Evolutionary conservation across 306 rosid genomes (phyloP).

Genomic region (Pyrus pyrifolia): DNA sequence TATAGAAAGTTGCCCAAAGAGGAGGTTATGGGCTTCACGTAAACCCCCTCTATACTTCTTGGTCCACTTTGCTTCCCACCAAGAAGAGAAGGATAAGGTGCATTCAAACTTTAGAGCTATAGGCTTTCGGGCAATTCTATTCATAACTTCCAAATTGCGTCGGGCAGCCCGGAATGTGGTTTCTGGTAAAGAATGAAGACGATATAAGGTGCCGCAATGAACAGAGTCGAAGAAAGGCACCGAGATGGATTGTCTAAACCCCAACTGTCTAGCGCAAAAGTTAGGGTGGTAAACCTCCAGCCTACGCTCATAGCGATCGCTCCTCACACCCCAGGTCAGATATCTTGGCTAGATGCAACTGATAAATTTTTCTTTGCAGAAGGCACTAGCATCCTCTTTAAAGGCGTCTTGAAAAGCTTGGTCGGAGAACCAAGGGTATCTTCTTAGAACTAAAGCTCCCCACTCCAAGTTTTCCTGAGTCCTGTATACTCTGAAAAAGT

Average conservation of each 20-base stretch:
- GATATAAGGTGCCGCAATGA: rapidly evolving
- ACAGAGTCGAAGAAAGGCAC: rapidly evolving
- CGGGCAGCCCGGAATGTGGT: rapidly evolving
- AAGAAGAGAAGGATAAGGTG: rapidly evolving
- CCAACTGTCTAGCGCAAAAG: rapidly evolving
- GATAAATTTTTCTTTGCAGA: rapidly evolving
- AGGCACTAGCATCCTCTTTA: rapidly evolving
- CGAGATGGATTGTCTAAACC: too few relatives aligned
- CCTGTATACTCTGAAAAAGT: too few relatives aligned
- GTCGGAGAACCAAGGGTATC: too few relatives aligned
- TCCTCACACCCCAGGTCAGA: rapidly evolving
- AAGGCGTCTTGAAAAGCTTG: too few relatives aligned
- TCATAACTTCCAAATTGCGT: rapidly evolving
- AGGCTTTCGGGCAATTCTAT: rapidly evolving
- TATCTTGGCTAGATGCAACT: rapidly evolving
- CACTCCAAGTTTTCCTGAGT: too few relatives aligned
- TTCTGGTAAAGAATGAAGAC: rapidly evolving
- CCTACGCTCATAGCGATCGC: rapidly evolving
- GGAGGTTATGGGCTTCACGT: rapidly evolving
- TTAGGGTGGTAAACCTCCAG: rapidly evolving
- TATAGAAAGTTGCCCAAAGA: too few relatives aligned
- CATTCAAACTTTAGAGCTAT: too few relatives aligned
- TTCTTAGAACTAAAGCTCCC: rapidly evolving
- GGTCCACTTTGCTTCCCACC: too few relatives aligned
- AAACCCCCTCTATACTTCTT: too few relatives aligned